phyloP scores from a whole-genome alignment of 768 basidiomycete genomes.

The Lactarius indigo region DNA sequence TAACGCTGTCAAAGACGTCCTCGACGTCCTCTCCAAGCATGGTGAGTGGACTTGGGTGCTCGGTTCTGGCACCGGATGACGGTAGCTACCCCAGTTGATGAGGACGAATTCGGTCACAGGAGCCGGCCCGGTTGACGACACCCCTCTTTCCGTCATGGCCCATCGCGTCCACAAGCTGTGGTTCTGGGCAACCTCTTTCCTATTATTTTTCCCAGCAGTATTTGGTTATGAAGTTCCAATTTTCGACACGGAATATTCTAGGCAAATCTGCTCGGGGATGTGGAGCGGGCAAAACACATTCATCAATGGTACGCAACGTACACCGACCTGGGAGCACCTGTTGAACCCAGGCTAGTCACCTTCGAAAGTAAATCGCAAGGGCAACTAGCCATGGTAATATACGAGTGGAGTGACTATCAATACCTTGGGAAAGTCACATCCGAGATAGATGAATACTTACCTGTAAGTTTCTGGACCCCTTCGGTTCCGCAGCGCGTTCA shows the following conservation, averaged over 20 bases:
- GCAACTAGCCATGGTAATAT: slow-evolving; percentile 90
- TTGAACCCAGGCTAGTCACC: slow-evolving; percentile 48
- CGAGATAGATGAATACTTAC: slow-evolving; percentile 48
- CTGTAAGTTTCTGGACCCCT: slow-evolving; percentile 48
- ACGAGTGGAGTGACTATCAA: slow-evolving; percentile 87
- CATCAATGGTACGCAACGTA: slow-evolving; percentile 67
- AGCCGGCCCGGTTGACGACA: slow-evolving; percentile 1
- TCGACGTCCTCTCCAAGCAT: slow-evolving; percentile 81
- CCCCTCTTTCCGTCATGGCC: slow-evolving; percentile 21
- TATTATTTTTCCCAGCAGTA: slow-evolving; percentile 24
- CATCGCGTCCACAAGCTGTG: slow-evolving; percentile 17
- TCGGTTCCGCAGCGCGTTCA: slow-evolving; percentile 22
- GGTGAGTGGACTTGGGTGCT: slow-evolving; percentile 6
- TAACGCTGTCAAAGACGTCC: slow-evolving; percentile 88
- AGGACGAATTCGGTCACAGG: neutral
- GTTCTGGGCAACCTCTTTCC: slow-evolving; percentile 26
- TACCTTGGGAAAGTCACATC: slow-evolving; percentile 77
- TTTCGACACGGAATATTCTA: slow-evolving; percentile 72
- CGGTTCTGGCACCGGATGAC: neutral
- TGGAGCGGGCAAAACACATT: slow-evolving; percentile 75
- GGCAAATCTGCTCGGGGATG: slow-evolving; percentile 96
- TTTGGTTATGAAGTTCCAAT: slow-evolving; percentile 63
- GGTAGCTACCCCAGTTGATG: neutral
- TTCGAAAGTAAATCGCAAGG: slow-evolving; percentile 79
- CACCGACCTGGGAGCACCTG: slow-evolving; percentile 14